Evolutionary conservation across 768 basidiomycete genomes (phyloP).

Genomic region (Termitomyces sp.): DNA sequence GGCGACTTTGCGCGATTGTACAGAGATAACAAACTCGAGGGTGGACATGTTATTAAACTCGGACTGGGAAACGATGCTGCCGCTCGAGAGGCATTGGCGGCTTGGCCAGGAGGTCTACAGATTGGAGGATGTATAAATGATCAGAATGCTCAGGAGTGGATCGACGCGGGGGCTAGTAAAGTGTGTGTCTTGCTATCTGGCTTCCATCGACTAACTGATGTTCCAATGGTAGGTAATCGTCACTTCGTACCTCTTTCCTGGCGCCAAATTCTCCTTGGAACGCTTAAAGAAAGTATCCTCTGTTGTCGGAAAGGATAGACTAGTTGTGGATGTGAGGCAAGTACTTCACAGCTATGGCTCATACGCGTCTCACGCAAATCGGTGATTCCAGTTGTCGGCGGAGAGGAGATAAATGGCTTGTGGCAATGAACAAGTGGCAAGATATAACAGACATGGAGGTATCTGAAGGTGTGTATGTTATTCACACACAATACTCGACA

Average conservation of each 20-base stretch:
- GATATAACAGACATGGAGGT: constrained; percentile 94
- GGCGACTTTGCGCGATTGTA: constrained; percentile 82
- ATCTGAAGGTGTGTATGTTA: constrained; percentile 53
- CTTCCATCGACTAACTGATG: neutral
- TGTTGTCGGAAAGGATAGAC: constrained; percentile 73
- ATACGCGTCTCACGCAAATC: neutral
- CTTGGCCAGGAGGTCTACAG: constrained; percentile 88
- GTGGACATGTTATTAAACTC: constrained; percentile 96
- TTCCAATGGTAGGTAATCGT: constrained; percentile 74
- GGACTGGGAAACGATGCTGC: constrained; percentile 87
- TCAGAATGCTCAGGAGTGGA: constrained; percentile 78
- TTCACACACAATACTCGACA: neutral
- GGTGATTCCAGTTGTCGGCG: constrained; percentile 69
- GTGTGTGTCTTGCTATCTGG: constrained; percentile 26
- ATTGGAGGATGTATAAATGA: constrained; percentile 91
- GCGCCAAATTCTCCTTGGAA: constrained; percentile 72
- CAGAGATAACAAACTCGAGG: constrained; percentile 58
- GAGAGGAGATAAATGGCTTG: constrained; percentile 75
- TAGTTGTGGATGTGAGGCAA: constrained; percentile 95
- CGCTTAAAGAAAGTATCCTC: constrained; percentile 60
- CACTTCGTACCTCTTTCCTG: constrained; percentile 94
- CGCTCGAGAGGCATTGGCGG: constrained; percentile 75
- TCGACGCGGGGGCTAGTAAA: constrained; percentile 88
- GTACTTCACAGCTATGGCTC: neutral
- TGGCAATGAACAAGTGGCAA: constrained; percentile 99